phyloP scores from a whole-genome alignment of 2,329 filamentous ascomycete species.

The Alternaria arbusti region DNA sequence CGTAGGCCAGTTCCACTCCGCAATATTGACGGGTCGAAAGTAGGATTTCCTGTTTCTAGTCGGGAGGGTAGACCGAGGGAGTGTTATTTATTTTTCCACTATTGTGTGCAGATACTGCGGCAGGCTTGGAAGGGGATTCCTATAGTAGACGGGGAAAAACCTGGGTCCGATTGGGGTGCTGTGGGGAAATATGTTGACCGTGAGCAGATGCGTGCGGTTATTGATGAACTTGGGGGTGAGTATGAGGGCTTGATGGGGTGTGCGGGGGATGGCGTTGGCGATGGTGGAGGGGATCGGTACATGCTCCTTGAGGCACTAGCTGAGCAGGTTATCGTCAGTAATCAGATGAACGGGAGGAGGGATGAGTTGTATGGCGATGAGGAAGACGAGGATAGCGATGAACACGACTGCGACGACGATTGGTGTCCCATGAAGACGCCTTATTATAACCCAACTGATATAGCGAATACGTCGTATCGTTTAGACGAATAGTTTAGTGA shows the following conservation, averaged over 20 bases:
- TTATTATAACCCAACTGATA: background rate
- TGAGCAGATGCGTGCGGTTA: background rate
- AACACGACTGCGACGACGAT: background rate
- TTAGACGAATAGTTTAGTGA: background rate
- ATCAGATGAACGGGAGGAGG: background rate
- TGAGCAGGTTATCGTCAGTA: background rate
- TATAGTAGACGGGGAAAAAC: background rate
- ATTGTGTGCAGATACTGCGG: background rate
- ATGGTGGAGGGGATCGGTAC: background rate
- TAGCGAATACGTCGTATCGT: background rate
- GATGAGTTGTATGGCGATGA: background rate
- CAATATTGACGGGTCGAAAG: background rate
- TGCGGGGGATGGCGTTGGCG: background rate
- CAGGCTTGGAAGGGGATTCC: background rate
- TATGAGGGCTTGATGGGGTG: background rate
- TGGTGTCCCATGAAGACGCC: background rate
- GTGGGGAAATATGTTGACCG: background rate
- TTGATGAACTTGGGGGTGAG: background rate
- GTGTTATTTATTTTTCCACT: background rate
- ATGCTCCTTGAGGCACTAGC: background rate
- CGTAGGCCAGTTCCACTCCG: background rate
- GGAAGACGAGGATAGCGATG: background rate
- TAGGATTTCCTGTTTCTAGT: background rate
- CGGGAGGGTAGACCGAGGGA: background rate
- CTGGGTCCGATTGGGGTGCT: background rate